phyloP scores from a whole-genome alignment of 495 filamentous ascomycete species.

The Penicillium waksmanii region DNA sequence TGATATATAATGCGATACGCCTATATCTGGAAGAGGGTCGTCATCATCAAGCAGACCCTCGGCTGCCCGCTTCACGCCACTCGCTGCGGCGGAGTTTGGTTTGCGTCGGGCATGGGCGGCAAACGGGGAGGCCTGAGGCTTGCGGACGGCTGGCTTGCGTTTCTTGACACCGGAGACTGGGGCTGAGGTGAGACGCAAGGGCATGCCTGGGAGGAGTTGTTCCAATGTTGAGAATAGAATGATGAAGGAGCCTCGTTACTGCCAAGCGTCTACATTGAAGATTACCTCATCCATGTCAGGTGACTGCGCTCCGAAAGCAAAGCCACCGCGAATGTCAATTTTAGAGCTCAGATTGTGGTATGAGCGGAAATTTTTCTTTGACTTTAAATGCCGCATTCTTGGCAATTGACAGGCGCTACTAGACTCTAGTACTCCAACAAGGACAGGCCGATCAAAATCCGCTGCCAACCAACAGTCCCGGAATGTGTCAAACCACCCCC shows the following conservation, averaged over 20 bases:
- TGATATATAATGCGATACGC: conserved; percentile 40
- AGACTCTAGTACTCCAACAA: no score
- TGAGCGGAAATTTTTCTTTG: no score
- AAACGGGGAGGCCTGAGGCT: conserved; percentile 50
- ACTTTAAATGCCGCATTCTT: no score
- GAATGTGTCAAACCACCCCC: no score
- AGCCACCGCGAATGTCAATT: not conserved
- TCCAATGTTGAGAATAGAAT: not conserved
- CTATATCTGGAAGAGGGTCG: conserved; percentile 42
- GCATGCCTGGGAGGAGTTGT: conserved; percentile 35
- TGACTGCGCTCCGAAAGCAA: not conserved
- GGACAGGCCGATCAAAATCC: no score
- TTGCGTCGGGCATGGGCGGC: conserved; percentile 61
- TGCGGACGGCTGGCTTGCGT: conserved; percentile 30
- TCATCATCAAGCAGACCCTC: conserved; percentile 42
- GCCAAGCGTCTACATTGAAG: not conserved
- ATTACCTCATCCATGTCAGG: conserved; percentile 19
- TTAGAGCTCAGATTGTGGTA: not conserved
- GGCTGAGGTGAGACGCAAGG: conserved; percentile 50
- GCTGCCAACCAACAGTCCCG: no score
- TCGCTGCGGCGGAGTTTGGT: conserved; percentile 40
- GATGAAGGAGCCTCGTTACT: not conserved
- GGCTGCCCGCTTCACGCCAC: conserved; percentile 36
- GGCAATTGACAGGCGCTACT: no score
- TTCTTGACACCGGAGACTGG: conserved; percentile 51